Evolutionary conservation across 345 rosid genomes (phyloP), one percentile per base, ranked within the genome.

Genomic region (Mangifera indica): DNA sequence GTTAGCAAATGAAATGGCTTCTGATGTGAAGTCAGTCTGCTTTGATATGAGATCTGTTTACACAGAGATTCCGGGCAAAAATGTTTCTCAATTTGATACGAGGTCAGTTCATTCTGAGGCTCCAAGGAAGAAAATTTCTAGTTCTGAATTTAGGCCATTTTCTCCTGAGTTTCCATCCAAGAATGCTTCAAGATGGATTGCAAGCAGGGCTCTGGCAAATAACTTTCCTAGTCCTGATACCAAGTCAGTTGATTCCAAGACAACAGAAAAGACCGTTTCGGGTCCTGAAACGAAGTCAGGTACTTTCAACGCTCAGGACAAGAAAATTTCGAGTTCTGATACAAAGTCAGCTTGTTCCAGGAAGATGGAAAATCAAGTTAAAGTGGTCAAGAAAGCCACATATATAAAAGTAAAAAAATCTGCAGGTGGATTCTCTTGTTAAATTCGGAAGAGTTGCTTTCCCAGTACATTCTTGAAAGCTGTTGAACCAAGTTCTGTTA

Each of bases 81-180:
- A 72, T 42, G 10, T 61, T 8, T 40, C 56, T 56, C n/a, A 65
- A 42, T 56, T 67, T 13, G 86, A 82, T 69, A 3, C 52, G 21
- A 82, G 80, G 71, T 87, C 88, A 24, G 67, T 79, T 24, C 66
- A 71, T 32, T 81, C 88, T 2, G 88, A 86, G 78, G 69, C 79
- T 66, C 76, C 80, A 1, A 79, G 73, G 22, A 80, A 76, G 76
- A 78, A 69, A 42, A 8, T 61, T 8, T 26, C 56, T 59, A 22
- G 42, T 12, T 46, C 59, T 5, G 66, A 51, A 66, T 53, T 20
- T 65, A 72, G 79, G 72, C 72, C 84, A 13, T 48, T 81, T 45
- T 66, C 46, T 71, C 61, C 82, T 18, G 63, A 69, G 15, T 37
- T 61, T 56, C 64, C 64, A 3, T 1, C 3, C 32, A 29, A 29